Base-by-base conservation (phyloP, 257 asterid species). In the Solanum peruvianum region DNA sequence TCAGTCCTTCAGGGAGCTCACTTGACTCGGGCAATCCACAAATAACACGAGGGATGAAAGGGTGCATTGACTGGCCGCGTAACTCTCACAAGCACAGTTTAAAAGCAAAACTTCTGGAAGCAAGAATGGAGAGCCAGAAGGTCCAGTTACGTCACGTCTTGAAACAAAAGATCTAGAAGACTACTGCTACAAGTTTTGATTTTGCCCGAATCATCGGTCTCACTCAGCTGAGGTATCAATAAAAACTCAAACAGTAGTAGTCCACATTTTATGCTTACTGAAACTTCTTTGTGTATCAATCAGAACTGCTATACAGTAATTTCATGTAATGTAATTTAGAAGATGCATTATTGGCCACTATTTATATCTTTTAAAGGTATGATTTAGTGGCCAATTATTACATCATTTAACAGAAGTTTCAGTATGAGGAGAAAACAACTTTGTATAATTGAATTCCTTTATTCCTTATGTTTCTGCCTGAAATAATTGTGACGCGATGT, bases 51-150 rank as follows among this genome's bases (percentile, higher is more conserved):
- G 95, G 94, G 15, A 94, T 90, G 94, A 96, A 95, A 90, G 99
- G 98, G 56, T 94, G 98, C 93, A 95, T 95, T 2, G 98, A 96
- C 45, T 94, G 98, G 98, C 95, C 98, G 12, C 91, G 94, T 2
- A 85, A 90, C 7, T 92, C 89, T 9, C 98, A 93, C 84, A 95
- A 94, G 90, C 89, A 88, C 75, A 96, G 97, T 83, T 90, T 96
- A 91, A 96, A 96, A 89, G 86, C 98, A 1, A 91, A 95, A 83
- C 92, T 97, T 29, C 49, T 97, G 88, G 97, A 95, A 82, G 99
- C 99, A 12, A 93, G 96, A 91, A 91, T 92, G 93, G 98, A 95
- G 86, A 92, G 96, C 87, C 98, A 92, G 39, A 97, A 96, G 92
- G 83, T 97, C 89, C 99, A 95, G 93, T 85, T 97, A 87, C 92